Base-by-base conservation (phyloP, 306 rosid genomes). In the Cicer yamashitae region DNA sequence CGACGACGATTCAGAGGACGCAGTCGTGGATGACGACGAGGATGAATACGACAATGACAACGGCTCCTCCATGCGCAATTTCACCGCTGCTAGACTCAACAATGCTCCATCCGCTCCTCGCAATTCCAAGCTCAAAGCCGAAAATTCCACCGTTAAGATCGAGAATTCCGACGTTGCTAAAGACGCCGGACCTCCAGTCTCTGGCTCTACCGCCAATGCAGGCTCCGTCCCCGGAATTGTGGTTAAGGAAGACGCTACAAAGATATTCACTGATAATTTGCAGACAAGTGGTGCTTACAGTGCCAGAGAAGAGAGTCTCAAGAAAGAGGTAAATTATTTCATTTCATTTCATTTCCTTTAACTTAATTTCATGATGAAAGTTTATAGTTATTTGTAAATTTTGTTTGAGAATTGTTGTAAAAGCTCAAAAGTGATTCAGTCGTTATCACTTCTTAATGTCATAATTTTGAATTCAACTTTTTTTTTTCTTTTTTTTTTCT, bases 241-340 rank as follows among this genome's bases (percentile, higher is more conserved):
- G 78, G 91, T 85, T 61, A 92, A 94, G 85, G 97, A 94, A 71
- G 99, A 94, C 44, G 83, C 89, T 0, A 74, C 92, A 18, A 94
- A 90, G 84, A 92, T 94, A 13, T 89, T 89, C 75, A 89, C 99
- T 1, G 99, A 94, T 76, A 94, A 88, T 90, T 73, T 94, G 63
- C 97, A 90, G 87, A 85, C 97, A 2, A 94, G 97, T 77, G 99
- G 99, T 54, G 99, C 99, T 54, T 94, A 94, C 62, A 86, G 86
- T 66, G 97, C 99, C 1, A 82, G 99, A 81, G 99, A 94, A 79
- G 99, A 92, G 84, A 84, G 77, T 73, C 85, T 92, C 69, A 94
- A 87, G 70, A 89, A 87, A 83, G 99, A 94, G 91, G 97, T 88
- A 22, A 53, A 11, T 40, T 43, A 34, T 18, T 39, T 64, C 10